Percentiles rank a stretch among this genome's conserved stretches.
Evolutionary conservation across 805 yeast genomes (phyloP).

Genomic region (Saccharomycopsis fermentans): DNA sequence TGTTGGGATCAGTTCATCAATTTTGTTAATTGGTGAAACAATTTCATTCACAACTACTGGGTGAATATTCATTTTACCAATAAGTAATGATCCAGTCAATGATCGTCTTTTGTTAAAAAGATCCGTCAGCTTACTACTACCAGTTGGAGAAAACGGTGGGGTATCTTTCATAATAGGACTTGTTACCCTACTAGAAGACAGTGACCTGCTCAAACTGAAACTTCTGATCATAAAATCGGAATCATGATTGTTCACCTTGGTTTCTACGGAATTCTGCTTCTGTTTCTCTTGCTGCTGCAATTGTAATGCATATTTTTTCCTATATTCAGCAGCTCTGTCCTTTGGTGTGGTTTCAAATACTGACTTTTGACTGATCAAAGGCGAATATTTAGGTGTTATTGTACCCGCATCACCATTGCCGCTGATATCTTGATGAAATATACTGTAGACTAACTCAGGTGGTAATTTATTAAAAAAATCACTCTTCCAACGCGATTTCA

Average conservation of each 20-base stretch:
- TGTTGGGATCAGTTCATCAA: neutral
- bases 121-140: neutral
- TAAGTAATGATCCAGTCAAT: constrained; percentile 28
- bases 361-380: neutral
- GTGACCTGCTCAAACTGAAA: constrained; percentile 14
- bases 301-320: neutral
- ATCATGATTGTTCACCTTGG: neutral
- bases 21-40: neutral
- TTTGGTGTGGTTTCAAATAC: neutral
- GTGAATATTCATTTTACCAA: constrained; percentile 33
- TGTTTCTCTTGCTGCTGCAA: neutral
- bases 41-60: constrained; percentile 28
- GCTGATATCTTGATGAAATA: neutral
- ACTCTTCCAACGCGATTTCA: constrained; percentile 2
- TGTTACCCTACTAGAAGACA: neutral
- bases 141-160: neutral
- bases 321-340: neutral
- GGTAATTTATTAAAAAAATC: constrained; percentile 5
- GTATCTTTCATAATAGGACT: neutral
- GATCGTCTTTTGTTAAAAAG: constrained; percentile 11
- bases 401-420: neutral
- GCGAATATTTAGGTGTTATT: neutral
- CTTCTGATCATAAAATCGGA: constrained; percentile 11
- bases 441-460: neutral
- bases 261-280: neutral